Base-by-base conservation (phyloP, 805 yeast species). In the Lachancea sp. region DNA sequence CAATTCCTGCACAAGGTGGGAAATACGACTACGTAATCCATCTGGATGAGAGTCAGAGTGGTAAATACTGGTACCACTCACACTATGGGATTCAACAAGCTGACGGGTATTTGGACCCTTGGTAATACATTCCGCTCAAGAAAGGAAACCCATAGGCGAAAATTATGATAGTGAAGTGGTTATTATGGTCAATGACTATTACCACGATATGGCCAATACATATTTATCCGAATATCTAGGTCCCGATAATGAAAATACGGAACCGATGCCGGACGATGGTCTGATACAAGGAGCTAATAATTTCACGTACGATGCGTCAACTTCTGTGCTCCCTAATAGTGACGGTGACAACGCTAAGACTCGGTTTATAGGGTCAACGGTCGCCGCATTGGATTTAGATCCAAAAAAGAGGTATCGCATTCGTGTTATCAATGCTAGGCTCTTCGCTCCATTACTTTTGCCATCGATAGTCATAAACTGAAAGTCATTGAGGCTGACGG, bases 31-130 rank as follows among this genome's bases (percentile, higher is more conserved):
- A 75, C 49, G 51, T 55, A 28, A 73, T 74, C 45, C 64, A 61
- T 18, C 47, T 64, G 7, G 62, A 58, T 32, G 54, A 56, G 11
- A 45, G 47, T 3, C 75, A 71, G 41, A 61, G 64, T 41, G 81
- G 81, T 0, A 70, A 77, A 0, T 70, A 64, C 41, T 75, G 80
- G 80, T 75, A 74, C 54, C 81, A 75, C 48, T 68, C 78, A 2
- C 80, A 75, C 44, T 66, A 59, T 45, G 52, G 69, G 9, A 66
- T 72, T 1, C 75, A 74, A 45, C 61, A 68, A 40, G 63, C 70
- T 5, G 74, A 72, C 40, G 79, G 79, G 50, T 75, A 0, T 61
- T 62, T 13, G 80, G 80, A 0, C 76, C 77, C 1, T 49, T 75
- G 28, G 67, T 73, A n/a, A 63, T 76, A n/a, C 72, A 69, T 37